Conservation (phyloP, 176 grass and related monocot genomes). For the Secale cereale region DNA sequence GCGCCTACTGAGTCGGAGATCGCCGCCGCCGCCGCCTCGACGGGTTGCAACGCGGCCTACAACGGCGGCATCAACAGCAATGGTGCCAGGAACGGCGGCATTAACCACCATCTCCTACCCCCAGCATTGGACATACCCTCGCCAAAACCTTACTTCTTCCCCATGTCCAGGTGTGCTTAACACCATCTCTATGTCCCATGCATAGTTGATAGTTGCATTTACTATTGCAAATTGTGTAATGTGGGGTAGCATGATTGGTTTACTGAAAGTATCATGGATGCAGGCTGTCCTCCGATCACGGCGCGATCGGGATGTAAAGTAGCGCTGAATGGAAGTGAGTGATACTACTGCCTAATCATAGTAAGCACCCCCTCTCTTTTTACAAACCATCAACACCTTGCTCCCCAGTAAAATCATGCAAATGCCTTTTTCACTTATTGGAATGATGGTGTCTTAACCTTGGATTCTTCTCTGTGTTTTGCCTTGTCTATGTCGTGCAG, state of each 20-base stretch:
- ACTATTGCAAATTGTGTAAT: neutral
- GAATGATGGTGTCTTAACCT: conserved; percentile 42
- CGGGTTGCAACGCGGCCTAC: neutral
- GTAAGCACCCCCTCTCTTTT: conserved; percentile 50
- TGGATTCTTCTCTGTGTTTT: neutral
- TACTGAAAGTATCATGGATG: conserved; percentile 28
- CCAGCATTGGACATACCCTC: conserved; percentile 72
- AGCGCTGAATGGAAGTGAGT: conserved; percentile 38
- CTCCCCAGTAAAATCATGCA: conserved; percentile 25
- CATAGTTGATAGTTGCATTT: neutral
- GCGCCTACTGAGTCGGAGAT: conserved; percentile 24
- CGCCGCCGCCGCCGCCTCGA: neutral
- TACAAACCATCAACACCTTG: conserved; percentile 12
- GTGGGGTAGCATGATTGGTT: conserved; percentile 34
- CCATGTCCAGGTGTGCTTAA: conserved; percentile 59
- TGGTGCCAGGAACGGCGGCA: conserved; percentile 4
- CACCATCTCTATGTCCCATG: neutral
- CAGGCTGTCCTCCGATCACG: conserved; percentile 83
- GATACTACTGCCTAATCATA: conserved; percentile 73
- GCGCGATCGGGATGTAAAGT: conserved; percentile 87
- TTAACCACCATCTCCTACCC: conserved; percentile 43
- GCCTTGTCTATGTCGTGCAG: conserved; percentile 19
- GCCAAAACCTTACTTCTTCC: conserved; percentile 72
- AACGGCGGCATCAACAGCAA: conserved; percentile 29
- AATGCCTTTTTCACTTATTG: conserved; percentile 21